Evolutionary conservation across 441 rosid genomes (phyloP), one percentile per base, ranked within the genome.

Genomic region (Populus hybrid): DNA sequence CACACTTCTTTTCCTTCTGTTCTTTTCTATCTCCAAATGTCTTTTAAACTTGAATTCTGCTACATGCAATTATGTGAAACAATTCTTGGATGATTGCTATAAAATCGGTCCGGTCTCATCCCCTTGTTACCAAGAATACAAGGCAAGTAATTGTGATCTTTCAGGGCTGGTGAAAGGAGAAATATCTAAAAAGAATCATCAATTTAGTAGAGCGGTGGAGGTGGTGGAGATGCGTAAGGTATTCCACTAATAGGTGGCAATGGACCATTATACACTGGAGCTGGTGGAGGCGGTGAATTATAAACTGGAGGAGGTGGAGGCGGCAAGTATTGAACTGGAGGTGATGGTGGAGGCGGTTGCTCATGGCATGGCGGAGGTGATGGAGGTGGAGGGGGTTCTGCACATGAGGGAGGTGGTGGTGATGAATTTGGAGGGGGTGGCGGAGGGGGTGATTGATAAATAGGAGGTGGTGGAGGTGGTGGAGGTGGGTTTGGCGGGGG

Each of bases 141-240:
- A 18, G 63, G 23, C 9, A 18, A 68, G 56, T 8, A 24, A 59
- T 7, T 6, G 14, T 6, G 21, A 56, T 45, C 8, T 20, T 7
- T 0, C 16, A 9, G 21, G 40, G 76, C 70, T n/a, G 84, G 77
- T 2, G 83, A 71, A 71, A 70, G 81, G 84, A 69, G 81, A 80
- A 84, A 71, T 56, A 68, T 78, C 71, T 73, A 67, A 29, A 71
- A 84, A 76, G 75, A 63, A 38, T 16, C 21, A 7, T 7, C 21
- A 8, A 79, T 75, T 83, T 78, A 85, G 72, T 82, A 80, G 74
- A 35, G 69, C 33, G 81, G 82, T 20, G 90, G 90, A 16, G 88
- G 87, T 7, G 90, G 89, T 33, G 88, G 86, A 9, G 86, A 83
- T 65, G 89, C 82, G 72, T 84, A 84, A 67, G 83, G 79, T 35